These are phyloP conservation scores for Candida oleophila DNA, from an alignment of 805 yeast species.

Conservation along the genomic window DNA sequence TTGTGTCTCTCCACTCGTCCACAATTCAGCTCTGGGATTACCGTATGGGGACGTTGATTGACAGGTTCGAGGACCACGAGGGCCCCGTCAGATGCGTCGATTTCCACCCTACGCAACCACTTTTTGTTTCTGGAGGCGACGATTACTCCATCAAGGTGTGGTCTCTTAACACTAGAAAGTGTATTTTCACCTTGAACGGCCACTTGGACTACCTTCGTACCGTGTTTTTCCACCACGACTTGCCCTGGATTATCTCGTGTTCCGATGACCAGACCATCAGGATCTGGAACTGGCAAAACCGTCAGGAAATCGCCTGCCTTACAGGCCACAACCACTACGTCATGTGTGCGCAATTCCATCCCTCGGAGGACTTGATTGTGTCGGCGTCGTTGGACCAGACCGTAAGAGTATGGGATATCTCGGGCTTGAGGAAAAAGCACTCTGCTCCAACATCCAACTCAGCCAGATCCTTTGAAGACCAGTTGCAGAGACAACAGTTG, in stretches of 20 bases:
- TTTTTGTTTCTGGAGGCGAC: constrained; percentile 96
- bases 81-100: constrained; percentile 96
- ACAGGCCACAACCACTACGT: constrained; percentile 99
- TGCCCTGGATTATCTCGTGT: constrained; percentile 96
- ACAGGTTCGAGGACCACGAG: constrained; percentile 95
- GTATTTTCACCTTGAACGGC: constrained; percentile 87
- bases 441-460: constrained; percentile 64
- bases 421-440: constrained; percentile 91
- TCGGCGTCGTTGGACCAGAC: constrained; percentile 97
- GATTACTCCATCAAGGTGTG: constrained; percentile 94
- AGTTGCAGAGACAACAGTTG: constrained; percentile 56
- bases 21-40: constrained; percentile 99
- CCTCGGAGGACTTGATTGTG: constrained; percentile 89
- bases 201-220: constrained; percentile 95
- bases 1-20: constrained; percentile 93
- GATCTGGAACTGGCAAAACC: constrained; percentile 99
- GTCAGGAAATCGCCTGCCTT: constrained; percentile 93
- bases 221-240: constrained; percentile 89
- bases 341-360: constrained; percentile 97
- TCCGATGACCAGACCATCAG: constrained; percentile 98
- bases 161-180: constrained; percentile 89
- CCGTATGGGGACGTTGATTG: constrained; percentile 97
- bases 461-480: constrained; percentile 50
- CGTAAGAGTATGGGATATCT: constrained; percentile 98
- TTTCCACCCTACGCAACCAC: constrained; percentile 97